Base-by-base conservation (phyloP, 768 basidiomycete genomes). In the Hygrocybe coccinea region DNA sequence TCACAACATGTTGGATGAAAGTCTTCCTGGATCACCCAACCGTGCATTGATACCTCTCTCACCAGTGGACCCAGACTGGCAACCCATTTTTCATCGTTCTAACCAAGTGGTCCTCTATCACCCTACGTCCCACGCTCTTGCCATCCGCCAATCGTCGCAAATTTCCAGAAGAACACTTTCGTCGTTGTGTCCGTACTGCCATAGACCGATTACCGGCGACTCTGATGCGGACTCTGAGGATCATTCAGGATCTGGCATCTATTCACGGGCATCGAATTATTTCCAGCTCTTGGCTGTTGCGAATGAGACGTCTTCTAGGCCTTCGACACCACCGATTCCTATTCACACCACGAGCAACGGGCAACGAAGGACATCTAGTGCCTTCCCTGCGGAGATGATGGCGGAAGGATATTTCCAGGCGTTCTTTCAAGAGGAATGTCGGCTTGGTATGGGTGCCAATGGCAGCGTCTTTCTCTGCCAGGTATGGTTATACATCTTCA, bases 371-470 rank as follows among this genome's bases (percentile, higher is more conserved):
- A 10, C 45, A 52, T 56, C 52, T 12, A 55, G 55, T 22, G 65
- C 80, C 1, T 90, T 91, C 69, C 75, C 82, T 2, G 77, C 82
- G 2, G 85, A 87, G 50, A 77, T 79, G 33, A 88, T 91, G 87
- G 91, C 92, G 0, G 87, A 93, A 52, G 94, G 94, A 0, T 97
- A 97, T 67, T 95, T 95, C 72, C 82, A 86, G 60, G 79, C 90
- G 0, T 98, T 95, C 74, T 98, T 98, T 65, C 82, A 86, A 55
- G 94, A 97, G 64, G 91, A 95, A 60, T 84, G 79, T 58, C 81
- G 86, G 56, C 76, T 98, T 5, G 95, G 95, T 0, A 95, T 97
- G 91, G 95, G 95, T 41, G 94, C 94, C 0, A 92, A 93, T 63
- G 95, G 95, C 1, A 87, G 79, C 22, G 95, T 98, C 1, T 97